phyloP scores from a whole-genome alignment of 345 rosid genomes.

The Brassica nigra region DNA sequence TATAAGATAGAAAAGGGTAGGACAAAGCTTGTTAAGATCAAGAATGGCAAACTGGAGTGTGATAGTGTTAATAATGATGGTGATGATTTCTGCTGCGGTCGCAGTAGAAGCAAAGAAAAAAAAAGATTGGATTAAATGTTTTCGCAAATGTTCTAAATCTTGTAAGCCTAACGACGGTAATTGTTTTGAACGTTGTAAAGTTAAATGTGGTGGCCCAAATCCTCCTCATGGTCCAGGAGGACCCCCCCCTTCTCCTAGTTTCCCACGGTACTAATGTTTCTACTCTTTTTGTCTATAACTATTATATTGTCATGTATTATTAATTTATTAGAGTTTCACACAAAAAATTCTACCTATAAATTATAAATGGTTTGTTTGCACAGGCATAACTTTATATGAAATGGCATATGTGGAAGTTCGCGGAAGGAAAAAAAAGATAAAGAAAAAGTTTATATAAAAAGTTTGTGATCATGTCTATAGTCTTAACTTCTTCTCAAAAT shows the following conservation, averaged over 20 bases:
- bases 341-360: neutral
- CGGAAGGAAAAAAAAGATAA: neutral
- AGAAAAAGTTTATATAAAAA: neutral
- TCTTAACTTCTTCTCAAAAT: neutral
- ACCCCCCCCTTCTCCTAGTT: neutral
- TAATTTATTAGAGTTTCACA: neutral
- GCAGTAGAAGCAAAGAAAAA: neutral
- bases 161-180: neutral
- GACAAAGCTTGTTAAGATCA: neutral
- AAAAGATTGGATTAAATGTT: constrained; percentile 2
- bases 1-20: neutral
- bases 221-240: neutral
- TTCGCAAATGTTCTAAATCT: neutral
- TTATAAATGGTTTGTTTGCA: neutral
- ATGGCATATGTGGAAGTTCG: neutral
- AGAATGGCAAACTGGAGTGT: constrained; percentile 31
- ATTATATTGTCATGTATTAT: neutral
- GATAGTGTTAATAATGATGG: constrained; percentile 10
- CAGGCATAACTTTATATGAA: neutral
- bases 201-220: neutral
- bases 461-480: constrained; percentile 7
- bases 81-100: neutral
- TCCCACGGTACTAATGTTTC: neutral
- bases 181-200: constrained; percentile 4
- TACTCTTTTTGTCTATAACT: neutral